Evolutionary conservation across 2,329 filamentous ascomycete species (phyloP).

Genomic region (Fusarium albosuccineum): DNA sequence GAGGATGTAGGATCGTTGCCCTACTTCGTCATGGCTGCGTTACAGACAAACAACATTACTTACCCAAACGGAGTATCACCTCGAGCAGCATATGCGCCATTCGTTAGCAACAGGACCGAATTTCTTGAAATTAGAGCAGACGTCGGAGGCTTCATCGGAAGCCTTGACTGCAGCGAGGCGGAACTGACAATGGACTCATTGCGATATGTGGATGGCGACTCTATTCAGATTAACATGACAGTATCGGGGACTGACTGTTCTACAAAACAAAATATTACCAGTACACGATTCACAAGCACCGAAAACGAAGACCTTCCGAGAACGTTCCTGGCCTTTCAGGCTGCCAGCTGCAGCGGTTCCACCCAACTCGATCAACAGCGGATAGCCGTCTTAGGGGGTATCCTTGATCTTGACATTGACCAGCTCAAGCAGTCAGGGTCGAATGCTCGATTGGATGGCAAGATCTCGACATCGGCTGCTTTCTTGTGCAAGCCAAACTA

Average conservation of each 20-base stretch:
- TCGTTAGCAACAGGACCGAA: conserved; percentile 44
- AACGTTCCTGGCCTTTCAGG: conserved; percentile 34
- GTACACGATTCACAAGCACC: conserved; percentile 29
- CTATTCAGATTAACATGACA: conserved; percentile 48
- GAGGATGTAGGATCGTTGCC: conserved; percentile 46
- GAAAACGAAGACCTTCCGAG: conserved; percentile 27
- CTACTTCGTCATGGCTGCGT: conserved; percentile 51
- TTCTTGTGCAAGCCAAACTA: conserved; percentile 44
- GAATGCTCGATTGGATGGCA: conserved; percentile 22
- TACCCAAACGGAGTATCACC: conserved; percentile 51
- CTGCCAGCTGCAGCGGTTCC: conserved; percentile 37
- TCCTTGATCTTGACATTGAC: conserved; percentile 32
- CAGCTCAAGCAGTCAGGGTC: conserved; percentile 32
- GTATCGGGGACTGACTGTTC: conserved; percentile 40
- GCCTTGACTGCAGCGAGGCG: conserved; percentile 50
- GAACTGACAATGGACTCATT: conserved; percentile 42
- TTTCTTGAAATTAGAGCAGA: conserved; percentile 45
- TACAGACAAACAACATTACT: conserved; percentile 47
- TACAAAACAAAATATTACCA: conserved; percentile 36
- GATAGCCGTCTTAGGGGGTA: conserved; percentile 40
- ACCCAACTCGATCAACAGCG: conserved; percentile 34
- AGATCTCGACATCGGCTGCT: conserved; percentile 27
- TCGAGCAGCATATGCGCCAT: conserved; percentile 53
- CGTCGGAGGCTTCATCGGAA: conserved; percentile 52
- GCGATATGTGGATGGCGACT: conserved; percentile 26